Evolutionary conservation across 75 land plant species (phyloP).

Genomic region (Chamaecyparis obtusa): DNA sequence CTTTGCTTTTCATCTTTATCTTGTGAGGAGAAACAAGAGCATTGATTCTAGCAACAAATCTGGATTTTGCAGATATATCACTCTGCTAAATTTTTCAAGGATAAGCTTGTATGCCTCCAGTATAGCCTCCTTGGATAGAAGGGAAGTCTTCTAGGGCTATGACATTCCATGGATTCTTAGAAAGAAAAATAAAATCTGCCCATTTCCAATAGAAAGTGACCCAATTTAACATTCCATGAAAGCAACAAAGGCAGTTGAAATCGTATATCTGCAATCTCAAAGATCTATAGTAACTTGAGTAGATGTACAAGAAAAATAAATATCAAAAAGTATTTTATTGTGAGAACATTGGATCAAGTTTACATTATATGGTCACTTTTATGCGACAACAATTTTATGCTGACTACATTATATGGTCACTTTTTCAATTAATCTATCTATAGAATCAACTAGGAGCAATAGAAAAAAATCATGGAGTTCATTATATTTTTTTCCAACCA

Average conservation of each 20-base stretch:
- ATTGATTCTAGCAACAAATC: too few species aligned
- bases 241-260: constrained; percentile 68
- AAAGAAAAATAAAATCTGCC: constrained; percentile 87
- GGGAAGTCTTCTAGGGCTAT: constrained; percentile 24
- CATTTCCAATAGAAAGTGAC: constrained; percentile 67
- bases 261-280: constrained; percentile 56
- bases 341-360: not conserved
- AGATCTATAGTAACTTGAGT: not conserved
- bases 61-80: too few species aligned
- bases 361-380: too few species aligned
- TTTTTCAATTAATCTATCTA: not conserved
- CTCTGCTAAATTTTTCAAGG: constrained; percentile 33
- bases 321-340: not conserved
- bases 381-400: not conserved
- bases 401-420: not conserved
- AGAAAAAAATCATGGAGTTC: not conserved
- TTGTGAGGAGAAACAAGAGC: too few species aligned
- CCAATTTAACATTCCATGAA: constrained; percentile 72
- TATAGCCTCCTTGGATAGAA: constrained; percentile 60
- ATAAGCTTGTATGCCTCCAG: constrained; percentile 55
- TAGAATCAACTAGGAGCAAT: not conserved
- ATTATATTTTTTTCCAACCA: too few species aligned
- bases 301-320: not conserved
- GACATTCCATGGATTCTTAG: constrained; percentile 50
- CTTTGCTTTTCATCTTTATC: too few species aligned